Percentiles rank a stretch among this genome's conserved stretches.
Evolutionary conservation across 768 basidiomycete species (phyloP).

Genomic region (Hericium alpestre): DNA sequence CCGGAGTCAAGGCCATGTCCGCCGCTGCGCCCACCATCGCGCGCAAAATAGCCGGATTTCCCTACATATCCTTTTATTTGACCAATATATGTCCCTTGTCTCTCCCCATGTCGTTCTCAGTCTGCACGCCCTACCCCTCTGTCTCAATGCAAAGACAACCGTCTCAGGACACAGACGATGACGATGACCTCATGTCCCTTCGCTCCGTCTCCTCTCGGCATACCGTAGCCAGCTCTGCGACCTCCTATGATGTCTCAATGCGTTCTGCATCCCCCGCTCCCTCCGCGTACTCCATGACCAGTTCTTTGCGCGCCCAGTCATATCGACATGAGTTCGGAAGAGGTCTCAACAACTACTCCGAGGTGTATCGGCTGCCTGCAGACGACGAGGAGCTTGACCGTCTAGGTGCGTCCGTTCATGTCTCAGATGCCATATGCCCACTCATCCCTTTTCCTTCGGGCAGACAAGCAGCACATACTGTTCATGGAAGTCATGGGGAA

Average conservation of each 20-base stretch:
- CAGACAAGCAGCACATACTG: constrained; percentile 61
- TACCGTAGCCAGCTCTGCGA: constrained; percentile 37
- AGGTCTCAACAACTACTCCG: constrained; percentile 65
- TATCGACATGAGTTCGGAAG: constrained; percentile 62
- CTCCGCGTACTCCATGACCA: constrained; percentile 61
- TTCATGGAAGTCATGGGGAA: constrained; percentile 57
- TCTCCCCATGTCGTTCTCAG: constrained; percentile 12
- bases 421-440: background rate
- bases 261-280: constrained; percentile 57
- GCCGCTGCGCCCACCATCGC: background rate
- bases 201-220: constrained; percentile 24
- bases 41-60: background rate
- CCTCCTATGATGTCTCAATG: constrained; percentile 49
- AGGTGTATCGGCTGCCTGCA: constrained; percentile 68
- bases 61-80: background rate
- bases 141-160: constrained; percentile 7
- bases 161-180: constrained; percentile 31
- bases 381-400: constrained; percentile 69
- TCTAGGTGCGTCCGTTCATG: constrained; percentile 36
- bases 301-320: constrained; percentile 46
- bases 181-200: constrained; percentile 36
- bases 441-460: constrained; percentile 2
- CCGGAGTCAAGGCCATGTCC: background rate
- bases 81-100: constrained; percentile 3
- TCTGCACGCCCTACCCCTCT: constrained; percentile 1